Evolutionary conservation across 1,139 yeast genomes (phyloP), one percentile per base, ranked within the genome.

Genomic region (Yamadazyma dendronema): DNA sequence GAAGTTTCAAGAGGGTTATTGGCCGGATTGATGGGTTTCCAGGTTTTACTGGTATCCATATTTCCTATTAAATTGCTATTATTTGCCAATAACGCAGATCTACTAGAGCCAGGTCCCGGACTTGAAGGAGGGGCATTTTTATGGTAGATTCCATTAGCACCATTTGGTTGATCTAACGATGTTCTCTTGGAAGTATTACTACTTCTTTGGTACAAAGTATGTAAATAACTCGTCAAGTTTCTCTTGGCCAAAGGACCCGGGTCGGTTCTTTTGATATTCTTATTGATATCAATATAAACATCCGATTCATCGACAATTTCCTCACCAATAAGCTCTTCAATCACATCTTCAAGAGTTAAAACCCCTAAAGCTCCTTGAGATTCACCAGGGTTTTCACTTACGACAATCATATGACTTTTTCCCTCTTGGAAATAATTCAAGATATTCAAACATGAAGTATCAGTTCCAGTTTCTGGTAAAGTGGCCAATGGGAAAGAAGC

Each of bases 301-400:
- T 92, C 98, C n/a, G 90, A 81, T 61, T 92, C 98, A 57, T 92
- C 98, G 35, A 92, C 90, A 53, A 92, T 92, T 59, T 92, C 98
- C 61, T 92, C 97, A 39, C 98, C 98, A 62, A 92, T 92, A 50
- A 92, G 73, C 61, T 92, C 98, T 61, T 92, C 98, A 55, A 92
- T 92, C 12, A 92, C 97, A 59, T 92, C 98, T 61, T 92, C 98
- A 44, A 92, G 70, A 1, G 98, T 92, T 34, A 92, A 68, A 6
- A 92, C 96, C 44, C 98, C 98, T 27, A 84, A 59, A 0, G 96
- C 95, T 17, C 97, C 97, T 24, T 72, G 63, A 3, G 94, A 81
- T 46, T 79, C 89, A 35, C 98, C 98, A 0, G 97, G 97, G 34
- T 72, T 69, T 43, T 81, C 84, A 49, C 94, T 81, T 10, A 92